Evolutionary conservation across 2,329 filamentous ascomycete genomes (phyloP).

Genomic region (Cladosporium sp.): DNA sequence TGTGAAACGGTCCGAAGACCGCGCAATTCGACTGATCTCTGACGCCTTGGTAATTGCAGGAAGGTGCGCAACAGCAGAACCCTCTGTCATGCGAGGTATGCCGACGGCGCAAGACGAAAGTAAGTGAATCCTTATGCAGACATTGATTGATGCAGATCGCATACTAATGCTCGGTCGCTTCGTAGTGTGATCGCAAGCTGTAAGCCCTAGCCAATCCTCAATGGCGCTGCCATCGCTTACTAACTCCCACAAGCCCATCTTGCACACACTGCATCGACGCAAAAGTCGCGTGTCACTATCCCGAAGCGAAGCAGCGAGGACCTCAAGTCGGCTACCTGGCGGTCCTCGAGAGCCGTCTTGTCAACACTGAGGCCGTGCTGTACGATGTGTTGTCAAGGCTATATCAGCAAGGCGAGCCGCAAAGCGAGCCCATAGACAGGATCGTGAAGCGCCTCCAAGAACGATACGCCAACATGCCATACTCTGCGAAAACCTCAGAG

Average conservation of each 20-base stretch:
- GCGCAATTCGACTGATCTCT: background rate
- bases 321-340: conserved; percentile 12
- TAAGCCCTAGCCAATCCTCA: background rate
- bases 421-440: background rate
- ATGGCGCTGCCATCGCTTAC: background rate
- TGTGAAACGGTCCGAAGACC: background rate
- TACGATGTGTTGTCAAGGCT: conserved; percentile 9
- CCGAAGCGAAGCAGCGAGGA: conserved; percentile 10
- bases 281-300: conserved; percentile 11
- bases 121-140: conserved; percentile 2
- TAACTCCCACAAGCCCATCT: conserved; percentile 8
- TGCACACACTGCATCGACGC: conserved; percentile 14
- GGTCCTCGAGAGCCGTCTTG: conserved; percentile 9
- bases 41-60: conserved; percentile 6
- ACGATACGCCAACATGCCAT: conserved; percentile 12
- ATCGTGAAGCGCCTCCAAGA: conserved; percentile 5
- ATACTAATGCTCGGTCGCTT: background rate
- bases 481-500: conserved; percentile 12
- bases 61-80: conserved; percentile 11
- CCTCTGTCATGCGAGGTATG: conserved; percentile 20
- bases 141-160: background rate
- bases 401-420: conserved; percentile 4
- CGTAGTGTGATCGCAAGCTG: conserved; percentile 12
- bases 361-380: conserved; percentile 10
- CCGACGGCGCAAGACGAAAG: conserved; percentile 21